Base-by-base conservation (phyloP, 345 rosid genomes). In the Mallotus nudiflorus region DNA sequence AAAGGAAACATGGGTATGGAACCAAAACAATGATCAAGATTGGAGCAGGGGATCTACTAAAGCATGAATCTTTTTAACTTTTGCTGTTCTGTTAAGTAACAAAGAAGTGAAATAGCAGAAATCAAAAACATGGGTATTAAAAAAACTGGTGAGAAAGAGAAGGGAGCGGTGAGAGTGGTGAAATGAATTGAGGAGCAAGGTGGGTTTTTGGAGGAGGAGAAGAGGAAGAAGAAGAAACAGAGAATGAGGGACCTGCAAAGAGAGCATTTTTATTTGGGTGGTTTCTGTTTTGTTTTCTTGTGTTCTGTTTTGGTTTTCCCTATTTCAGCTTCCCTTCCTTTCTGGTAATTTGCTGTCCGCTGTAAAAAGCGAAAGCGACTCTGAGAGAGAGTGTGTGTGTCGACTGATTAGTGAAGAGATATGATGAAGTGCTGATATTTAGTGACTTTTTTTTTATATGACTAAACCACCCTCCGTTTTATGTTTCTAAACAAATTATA, bases 191-290 rank as follows among this genome's bases (percentile, higher is more conserved):
- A 6, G 52, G 14, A n/a, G 5, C 18, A 25, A n/a, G 9, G 67
- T 2, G 74, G 16, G 25, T 37, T 22, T 44, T 72, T 3, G 75
- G 46, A n/a, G 53, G 45, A 57, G 73, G 45, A 73, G 71, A 19
- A 61, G 77, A 66, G 46, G 53, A 37, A 57, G 73, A 50, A 73
- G 71, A 19, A 61, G 77, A 66, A 73, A 79, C 53, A 69, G 58
- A 51, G 78, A 67, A 57, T 53, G 75, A 67, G 66, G 63, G 19
- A 29, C 46, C 67, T 39, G 68, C 45, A 10, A 18, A 33, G 37
- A 76, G 60, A 67, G 60, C 78, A 73, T 66, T 37, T 40, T 28
- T 40, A 44, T 24, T 20, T 15, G 69, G 3, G 27, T 15, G 15
- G 29, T n/a, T n/a, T n/a, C n/a, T n/a, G n/a, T n/a, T n/a, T n/a